These are phyloP conservation scores for Aspergillus leporis DNA, from an alignment of 495 filamentous ascomycete genomes.

Conservation along the genomic window DNA sequence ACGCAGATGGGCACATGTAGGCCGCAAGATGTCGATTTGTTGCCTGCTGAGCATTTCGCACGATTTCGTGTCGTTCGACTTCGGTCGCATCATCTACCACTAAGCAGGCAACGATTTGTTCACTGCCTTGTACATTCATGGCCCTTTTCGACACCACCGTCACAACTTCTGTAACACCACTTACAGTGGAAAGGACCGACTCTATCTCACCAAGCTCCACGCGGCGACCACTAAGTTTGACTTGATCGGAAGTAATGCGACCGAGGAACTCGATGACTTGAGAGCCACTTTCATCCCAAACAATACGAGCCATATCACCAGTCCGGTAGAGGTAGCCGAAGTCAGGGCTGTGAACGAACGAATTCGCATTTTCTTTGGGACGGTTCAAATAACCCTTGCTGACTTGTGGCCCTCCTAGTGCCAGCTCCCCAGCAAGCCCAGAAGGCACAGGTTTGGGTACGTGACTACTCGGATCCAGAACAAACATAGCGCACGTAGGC, in stretches of 20 bases:
- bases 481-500: slow-evolving; percentile 31
- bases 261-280: slow-evolving; percentile 59
- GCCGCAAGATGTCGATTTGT: slow-evolving; percentile 34
- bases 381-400: slow-evolving; percentile 50
- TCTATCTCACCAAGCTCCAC: slow-evolving; percentile 92
- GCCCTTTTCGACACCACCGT: slow-evolving; percentile 21
- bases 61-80: slow-evolving; percentile 24
- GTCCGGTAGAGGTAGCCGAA: slow-evolving; percentile 64
- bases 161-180: slow-evolving; percentile 24
- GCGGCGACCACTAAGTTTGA: slow-evolving; percentile 87
- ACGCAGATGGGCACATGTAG: slow-evolving; percentile 25
- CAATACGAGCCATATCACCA: slow-evolving; percentile 66
- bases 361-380: slow-evolving; percentile 29
- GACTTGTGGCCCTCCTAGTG: slow-evolving; percentile 46
- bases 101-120: slow-evolving; percentile 28
- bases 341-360: slow-evolving; percentile 40
- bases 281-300: slow-evolving; percentile 39
- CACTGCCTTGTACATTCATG: slow-evolving; percentile 15
- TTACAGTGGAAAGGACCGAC: slow-evolving; percentile 20
- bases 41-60: slow-evolving; percentile 42
- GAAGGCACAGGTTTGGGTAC: slow-evolving; percentile 34
- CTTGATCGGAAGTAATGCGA: slow-evolving; percentile 73
- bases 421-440: slow-evolving; percentile 47
- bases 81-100: slow-evolving; percentile 22
- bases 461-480: slow-evolving; percentile 27